These are phyloP conservation scores for Salix purpurea DNA, from an alignment of 345 rosid species.

Conservation along the genomic window DNA sequence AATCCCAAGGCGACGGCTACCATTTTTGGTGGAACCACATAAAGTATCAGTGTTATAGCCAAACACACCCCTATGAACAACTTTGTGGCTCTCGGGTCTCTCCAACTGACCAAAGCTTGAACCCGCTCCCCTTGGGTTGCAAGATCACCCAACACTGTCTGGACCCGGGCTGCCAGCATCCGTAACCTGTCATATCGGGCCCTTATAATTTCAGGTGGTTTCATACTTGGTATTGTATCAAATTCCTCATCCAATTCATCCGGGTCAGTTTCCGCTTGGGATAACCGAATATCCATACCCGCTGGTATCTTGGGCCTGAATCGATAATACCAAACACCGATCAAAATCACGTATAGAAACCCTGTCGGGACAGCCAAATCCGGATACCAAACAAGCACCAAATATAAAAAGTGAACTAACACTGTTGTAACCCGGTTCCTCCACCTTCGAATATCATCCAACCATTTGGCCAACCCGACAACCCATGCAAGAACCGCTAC, in stretches of 20 bases:
- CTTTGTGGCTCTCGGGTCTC: constrained; percentile 94
- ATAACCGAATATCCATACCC: constrained; percentile 84
- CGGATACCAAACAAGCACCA: constrained; percentile 96
- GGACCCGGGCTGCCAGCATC: constrained; percentile 75
- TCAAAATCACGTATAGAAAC: constrained; percentile 68
- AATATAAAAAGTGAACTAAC: constrained; percentile 66
- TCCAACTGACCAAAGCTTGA: constrained; percentile 94
- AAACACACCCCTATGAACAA: constrained; percentile 78
- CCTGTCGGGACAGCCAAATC: constrained; percentile 88
- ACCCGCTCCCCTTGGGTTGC: constrained; percentile 92
- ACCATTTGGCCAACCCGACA: constrained; percentile 87
- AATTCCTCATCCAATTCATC: constrained; percentile 96
- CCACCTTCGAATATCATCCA: constrained; percentile 76
- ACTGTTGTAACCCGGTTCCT: constrained; percentile 80
- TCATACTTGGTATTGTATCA: constrained; percentile 85
- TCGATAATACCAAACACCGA: constrained; percentile 91
- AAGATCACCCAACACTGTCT: constrained; percentile 88
- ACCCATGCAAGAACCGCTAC: constrained; percentile 93
- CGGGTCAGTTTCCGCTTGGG: constrained; percentile 74
- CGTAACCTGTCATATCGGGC: constrained; percentile 81
- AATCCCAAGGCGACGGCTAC: constrained; percentile 96
- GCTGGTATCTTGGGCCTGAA: constrained; percentile 85
- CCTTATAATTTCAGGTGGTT: constrained; percentile 57
- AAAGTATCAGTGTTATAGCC: constrained; percentile 58
- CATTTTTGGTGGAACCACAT: constrained; percentile 85